Percentiles rank a stretch among this genome's conserved stretches.
Evolutionary conservation across 257 asterid species (phyloP).

Genomic region (Anisodus acutangulus): DNA sequence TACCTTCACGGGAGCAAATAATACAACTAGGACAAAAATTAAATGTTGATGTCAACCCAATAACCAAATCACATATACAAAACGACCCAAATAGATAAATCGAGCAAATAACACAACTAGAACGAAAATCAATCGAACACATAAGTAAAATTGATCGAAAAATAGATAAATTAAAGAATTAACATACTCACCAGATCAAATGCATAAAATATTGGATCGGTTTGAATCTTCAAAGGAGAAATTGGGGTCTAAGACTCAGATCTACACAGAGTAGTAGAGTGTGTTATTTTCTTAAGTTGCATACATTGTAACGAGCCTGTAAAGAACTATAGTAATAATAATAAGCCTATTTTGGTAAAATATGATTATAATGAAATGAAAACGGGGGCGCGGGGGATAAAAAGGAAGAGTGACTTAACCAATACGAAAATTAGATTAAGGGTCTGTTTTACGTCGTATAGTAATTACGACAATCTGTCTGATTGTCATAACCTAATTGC

Average conservation of each 20-base stretch:
- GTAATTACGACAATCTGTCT: too few species aligned
- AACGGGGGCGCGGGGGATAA: too few species aligned
- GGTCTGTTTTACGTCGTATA: too few species aligned
- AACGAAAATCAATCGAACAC: too few species aligned
- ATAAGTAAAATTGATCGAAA: background rate
- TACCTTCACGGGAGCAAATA: background rate
- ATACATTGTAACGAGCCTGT: background rate
- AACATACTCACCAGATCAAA: conserved; percentile 1
- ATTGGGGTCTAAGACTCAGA: background rate
- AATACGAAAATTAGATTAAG: too few species aligned
- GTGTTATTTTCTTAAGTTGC: background rate
- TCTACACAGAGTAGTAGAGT: background rate
- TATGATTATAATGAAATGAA: too few species aligned
- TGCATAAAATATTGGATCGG: background rate
- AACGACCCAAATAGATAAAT: background rate
- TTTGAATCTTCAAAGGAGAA: background rate
- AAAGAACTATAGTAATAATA: background rate
- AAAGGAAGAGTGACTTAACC: too few species aligned
- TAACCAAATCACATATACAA: background rate
- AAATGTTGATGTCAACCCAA: background rate
- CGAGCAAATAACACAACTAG: background rate
- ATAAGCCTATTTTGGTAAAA: too few species aligned
- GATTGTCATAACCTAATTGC: too few species aligned
- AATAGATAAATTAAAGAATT: background rate
- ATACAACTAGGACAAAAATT: background rate